phyloP scores from a whole-genome alignment of 805 yeast species.

The Zygosaccharomyces lentus region DNA sequence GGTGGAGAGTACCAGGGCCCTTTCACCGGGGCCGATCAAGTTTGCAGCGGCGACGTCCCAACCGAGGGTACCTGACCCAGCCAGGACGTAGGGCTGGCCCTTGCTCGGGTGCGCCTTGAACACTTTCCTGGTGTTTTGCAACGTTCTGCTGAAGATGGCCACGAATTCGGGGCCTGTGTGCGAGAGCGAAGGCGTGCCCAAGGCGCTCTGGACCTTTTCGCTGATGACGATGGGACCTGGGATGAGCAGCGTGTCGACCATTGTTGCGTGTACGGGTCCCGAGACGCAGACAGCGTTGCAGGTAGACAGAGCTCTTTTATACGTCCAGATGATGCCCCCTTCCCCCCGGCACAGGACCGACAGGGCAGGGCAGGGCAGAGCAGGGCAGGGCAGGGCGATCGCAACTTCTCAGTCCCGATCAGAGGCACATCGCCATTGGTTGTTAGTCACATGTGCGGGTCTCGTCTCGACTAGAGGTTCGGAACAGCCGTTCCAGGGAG shows the following conservation, averaged over 20 bases:
- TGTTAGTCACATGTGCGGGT: too few relatives aligned
- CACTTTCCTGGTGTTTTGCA: conserved; percentile 63
- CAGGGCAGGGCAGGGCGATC: too few relatives aligned
- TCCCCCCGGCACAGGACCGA: not conserved
- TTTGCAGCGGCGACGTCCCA: conserved; percentile 90
- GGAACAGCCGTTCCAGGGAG: too few relatives aligned
- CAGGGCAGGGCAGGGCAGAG: too few relatives aligned
- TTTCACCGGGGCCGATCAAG: conserved; percentile 59
- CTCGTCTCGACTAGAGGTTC: too few relatives aligned
- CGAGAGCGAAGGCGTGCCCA: conserved; percentile 80
- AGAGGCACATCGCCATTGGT: too few relatives aligned
- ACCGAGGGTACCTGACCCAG: conserved; percentile 93
- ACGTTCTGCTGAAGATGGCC: conserved; percentile 61
- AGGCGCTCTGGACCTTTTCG: conserved; percentile 71
- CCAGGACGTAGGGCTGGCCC: conserved; percentile 70
- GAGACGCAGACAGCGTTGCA: too few relatives aligned
- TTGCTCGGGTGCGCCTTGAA: conserved; percentile 62
- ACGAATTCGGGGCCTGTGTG: conserved; percentile 86
- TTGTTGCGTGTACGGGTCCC: not conserved
- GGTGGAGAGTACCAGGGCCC: conserved; percentile 77
- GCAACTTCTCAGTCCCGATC: not conserved
- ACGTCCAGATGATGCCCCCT: not conserved
- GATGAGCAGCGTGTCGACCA: conserved; percentile 46
- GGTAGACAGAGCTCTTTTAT: not conserved
- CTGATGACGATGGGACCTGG: conserved; percentile 89